These are phyloP conservation scores for Colletotrichum shisoi DNA, from an alignment of 2,329 filamentous ascomycete species.

Conservation along the genomic window DNA sequence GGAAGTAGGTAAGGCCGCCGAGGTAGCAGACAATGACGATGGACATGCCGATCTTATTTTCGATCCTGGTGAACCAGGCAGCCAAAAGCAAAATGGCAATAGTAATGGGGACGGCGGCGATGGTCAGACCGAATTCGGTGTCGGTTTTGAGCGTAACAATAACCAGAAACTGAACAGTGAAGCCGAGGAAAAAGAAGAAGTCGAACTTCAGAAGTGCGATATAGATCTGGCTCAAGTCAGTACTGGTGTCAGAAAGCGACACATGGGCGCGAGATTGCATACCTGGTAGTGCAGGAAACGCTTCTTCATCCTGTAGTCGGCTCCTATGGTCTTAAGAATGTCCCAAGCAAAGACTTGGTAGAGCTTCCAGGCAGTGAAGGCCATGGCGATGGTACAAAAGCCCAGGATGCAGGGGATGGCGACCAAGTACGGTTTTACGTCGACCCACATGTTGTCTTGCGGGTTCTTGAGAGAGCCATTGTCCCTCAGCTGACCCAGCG, in stretches of 20 bases:
- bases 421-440: conserved; percentile 78
- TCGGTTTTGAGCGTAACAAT: conserved; percentile 76
- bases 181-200: conserved; percentile 99
- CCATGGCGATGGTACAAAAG: conserved; percentile 75
- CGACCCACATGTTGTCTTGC: conserved; percentile 66
- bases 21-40: conserved; percentile 84
- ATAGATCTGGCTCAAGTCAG: conserved; percentile 73
- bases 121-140: conserved; percentile 84
- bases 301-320: conserved; percentile 95
- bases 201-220: conserved; percentile 98
- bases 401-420: conserved; percentile 87
- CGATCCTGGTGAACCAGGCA: conserved; percentile 82
- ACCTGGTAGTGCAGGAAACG: conserved; percentile 97
- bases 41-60: conserved; percentile 81
- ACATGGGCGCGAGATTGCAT: conserved; percentile 43
- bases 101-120: conserved; percentile 88
- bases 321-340: conserved; percentile 98
- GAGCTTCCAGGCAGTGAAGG: conserved; percentile 87
- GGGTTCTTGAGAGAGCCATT: conserved; percentile 48
- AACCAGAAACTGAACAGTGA: conserved; percentile 97
- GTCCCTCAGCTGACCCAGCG: conserved; percentile 64
- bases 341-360: conserved; percentile 99
- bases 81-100: conserved; percentile 87
- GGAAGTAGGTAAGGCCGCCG: conserved; percentile 89
- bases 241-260: background rate